Percentiles rank a stretch among this genome's conserved stretches.
phyloP scores from a whole-genome alignment of 352 stramenopile genomes.

The Elongisporangium anandrum region DNA sequence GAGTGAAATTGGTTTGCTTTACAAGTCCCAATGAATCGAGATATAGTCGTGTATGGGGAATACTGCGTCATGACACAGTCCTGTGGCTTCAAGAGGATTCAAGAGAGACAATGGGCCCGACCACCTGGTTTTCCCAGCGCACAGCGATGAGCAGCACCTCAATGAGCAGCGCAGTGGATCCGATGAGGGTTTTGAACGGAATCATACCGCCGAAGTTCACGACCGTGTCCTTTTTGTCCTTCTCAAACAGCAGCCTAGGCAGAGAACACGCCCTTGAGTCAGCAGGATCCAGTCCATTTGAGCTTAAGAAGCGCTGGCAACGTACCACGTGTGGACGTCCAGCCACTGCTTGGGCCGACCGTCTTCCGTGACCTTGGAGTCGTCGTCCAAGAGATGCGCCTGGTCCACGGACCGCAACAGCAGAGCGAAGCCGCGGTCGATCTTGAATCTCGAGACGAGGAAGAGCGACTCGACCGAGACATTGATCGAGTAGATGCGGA shows the following conservation, averaged over 20 bases:
- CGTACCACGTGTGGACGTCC: too few species aligned
- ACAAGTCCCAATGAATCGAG: too few species aligned
- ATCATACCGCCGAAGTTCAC: slow-evolving; percentile 1
- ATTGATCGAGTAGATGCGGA: slow-evolving; percentile 5
- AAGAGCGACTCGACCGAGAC: too few species aligned
- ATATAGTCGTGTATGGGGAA: too few species aligned
- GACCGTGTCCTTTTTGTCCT: not conserved
- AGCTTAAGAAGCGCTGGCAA: too few species aligned
- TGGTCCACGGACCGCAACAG: slow-evolving; percentile 42
- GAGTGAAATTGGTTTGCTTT: too few species aligned
- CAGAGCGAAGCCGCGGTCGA: slow-evolving; percentile 11
- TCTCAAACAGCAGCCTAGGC: too few species aligned
- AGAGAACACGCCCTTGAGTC: too few species aligned
- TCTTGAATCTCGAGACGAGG: slow-evolving; percentile 1
- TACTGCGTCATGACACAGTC: too few species aligned
- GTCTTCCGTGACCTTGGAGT: not conserved
- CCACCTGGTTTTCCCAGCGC: slow-evolving; percentile 21
- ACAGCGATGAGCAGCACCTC: slow-evolving; percentile 28
- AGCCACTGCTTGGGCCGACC: slow-evolving; percentile 6
- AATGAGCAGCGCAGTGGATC: slow-evolving; percentile 10
- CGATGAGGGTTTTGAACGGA: not conserved
- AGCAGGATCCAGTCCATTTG: too few species aligned
- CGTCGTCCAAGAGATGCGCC: not conserved
- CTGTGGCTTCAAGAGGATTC: too few species aligned
- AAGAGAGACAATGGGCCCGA: slow-evolving; percentile 19